phyloP scores from a whole-genome alignment of 139 green algal genomes.

The Chlorella sp. region DNA sequence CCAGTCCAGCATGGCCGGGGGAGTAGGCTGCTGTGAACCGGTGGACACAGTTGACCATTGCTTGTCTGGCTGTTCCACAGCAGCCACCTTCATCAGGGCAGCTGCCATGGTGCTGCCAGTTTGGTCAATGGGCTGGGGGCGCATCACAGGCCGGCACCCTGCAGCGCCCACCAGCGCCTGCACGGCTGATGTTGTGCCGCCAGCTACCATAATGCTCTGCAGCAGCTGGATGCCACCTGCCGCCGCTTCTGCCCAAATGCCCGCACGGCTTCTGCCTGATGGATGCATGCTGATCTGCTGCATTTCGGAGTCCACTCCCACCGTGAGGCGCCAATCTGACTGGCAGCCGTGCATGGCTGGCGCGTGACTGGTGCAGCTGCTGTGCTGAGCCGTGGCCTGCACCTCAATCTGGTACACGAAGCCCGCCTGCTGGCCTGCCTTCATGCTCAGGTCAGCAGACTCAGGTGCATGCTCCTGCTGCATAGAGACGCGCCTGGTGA shows the following conservation, averaged over 20 bases:
- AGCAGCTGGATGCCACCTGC: conserved; percentile 26
- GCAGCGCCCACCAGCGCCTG: not conserved
- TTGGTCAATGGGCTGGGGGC: too few species aligned
- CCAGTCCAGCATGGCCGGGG: not conserved
- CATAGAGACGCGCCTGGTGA: not conserved
- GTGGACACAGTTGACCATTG: not conserved
- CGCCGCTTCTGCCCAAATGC: not conserved
- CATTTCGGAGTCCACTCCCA: not conserved
- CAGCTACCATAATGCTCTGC: conserved; percentile 9
- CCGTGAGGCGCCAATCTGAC: too few species aligned
- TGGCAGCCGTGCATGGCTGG: too few species aligned
- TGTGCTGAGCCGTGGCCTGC: conserved; percentile 17
- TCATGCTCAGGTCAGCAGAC: not conserved
- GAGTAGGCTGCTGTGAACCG: not conserved
- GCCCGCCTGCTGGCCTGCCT: not conserved
- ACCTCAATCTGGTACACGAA: conserved; percentile 23
- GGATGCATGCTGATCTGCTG: not conserved
- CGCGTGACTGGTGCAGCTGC: not conserved
- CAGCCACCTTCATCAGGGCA: conserved; percentile 29
- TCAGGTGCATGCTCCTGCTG: not conserved
- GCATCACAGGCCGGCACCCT: too few species aligned
- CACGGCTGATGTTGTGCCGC: not conserved
- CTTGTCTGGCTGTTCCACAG: conserved; percentile 6
- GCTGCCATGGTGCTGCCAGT: not conserved
- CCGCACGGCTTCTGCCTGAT: too few species aligned